phyloP scores from a whole-genome alignment of 2,329 filamentous ascomycete species.

The Nothopassalora personata region DNA sequence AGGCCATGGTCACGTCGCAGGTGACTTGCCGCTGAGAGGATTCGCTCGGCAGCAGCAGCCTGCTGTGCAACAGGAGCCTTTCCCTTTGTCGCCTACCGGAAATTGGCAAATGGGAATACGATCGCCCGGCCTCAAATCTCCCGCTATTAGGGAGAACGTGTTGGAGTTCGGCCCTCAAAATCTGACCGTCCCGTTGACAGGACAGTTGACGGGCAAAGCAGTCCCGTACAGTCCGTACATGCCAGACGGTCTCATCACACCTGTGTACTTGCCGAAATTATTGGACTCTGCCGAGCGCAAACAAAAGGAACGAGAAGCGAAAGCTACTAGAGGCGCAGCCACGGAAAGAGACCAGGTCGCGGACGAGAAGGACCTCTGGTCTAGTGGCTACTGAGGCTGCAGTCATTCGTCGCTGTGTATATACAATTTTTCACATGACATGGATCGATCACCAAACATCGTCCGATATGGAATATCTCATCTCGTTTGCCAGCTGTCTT shows the following conservation, averaged over 20 bases:
- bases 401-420: background rate
- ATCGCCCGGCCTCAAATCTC: slow-evolving; percentile 25
- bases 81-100: background rate
- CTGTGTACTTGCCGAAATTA: slow-evolving; percentile 65
- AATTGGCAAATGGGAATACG: background rate
- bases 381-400: slow-evolving; percentile 12
- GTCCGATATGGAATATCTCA: background rate
- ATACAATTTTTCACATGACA: background rate
- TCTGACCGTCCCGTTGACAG: background rate
- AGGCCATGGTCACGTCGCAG: background rate
- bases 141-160: slow-evolving; percentile 36
- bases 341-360: slow-evolving; percentile 56
- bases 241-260: slow-evolving; percentile 68
- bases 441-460: background rate
- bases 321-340: slow-evolving; percentile 43
- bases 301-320: slow-evolving; percentile 59
- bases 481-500: background rate
- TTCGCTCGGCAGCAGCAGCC: background rate
- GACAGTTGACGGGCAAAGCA: slow-evolving; percentile 45
- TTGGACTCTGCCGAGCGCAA: slow-evolving; percentile 65
- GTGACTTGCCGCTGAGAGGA: background rate
- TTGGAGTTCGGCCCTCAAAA: slow-evolving; percentile 18
- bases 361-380: slow-evolving; percentile 60
- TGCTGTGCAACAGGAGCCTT: background rate
- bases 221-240: slow-evolving; percentile 77